A percentile compares a stretch with the other conserved stretches of the same genome.
Evolutionary conservation across 2,329 filamentous ascomycete species (phyloP).

Genomic region (Lecanoromycetidae sp.): DNA sequence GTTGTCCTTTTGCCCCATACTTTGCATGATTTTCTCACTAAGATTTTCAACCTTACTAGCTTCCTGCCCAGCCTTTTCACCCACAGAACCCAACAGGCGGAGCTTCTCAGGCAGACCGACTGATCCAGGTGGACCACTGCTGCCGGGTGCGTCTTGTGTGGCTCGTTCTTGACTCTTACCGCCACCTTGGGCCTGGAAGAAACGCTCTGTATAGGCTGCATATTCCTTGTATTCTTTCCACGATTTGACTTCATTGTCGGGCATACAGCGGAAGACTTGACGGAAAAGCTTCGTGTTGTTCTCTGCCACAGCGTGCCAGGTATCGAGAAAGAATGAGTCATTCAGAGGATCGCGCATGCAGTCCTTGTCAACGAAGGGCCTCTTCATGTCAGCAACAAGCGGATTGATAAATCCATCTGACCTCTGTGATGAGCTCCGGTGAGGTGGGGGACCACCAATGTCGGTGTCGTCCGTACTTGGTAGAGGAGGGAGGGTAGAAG

Average conservation of each 20-base stretch:
- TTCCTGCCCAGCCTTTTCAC: constrained; percentile 24
- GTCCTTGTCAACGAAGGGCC: constrained; percentile 66
- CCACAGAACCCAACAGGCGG: constrained; percentile 19
- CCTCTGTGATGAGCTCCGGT: constrained; percentile 42
- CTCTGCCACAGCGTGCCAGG: constrained; percentile 74
- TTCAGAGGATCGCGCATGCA: constrained; percentile 90
- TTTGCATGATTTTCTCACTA: constrained; percentile 24
- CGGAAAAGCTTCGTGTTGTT: constrained; percentile 96
- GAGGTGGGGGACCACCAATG: constrained; percentile 61
- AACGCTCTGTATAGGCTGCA: constrained; percentile 61
- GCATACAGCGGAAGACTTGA: constrained; percentile 91
- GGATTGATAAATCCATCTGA: constrained; percentile 38
- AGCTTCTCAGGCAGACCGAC: constrained; percentile 25
- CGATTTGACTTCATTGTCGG: constrained; percentile 81
- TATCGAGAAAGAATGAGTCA: constrained; percentile 69
- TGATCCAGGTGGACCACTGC: constrained; percentile 29
- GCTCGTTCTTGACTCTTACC: constrained; percentile 41
- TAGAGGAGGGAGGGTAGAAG: constrained; percentile 58
- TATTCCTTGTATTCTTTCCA: constrained; percentile 92
- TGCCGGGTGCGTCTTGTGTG: constrained; percentile 35
- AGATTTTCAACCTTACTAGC: constrained; percentile 24
- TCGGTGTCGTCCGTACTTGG: constrained; percentile 66
- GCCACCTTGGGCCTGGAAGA: constrained; percentile 52
- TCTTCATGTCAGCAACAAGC: constrained; percentile 55
- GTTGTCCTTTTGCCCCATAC: constrained; percentile 21